These are phyloP conservation scores for Phytopythium litorale DNA, from an alignment of 352 stramenopile genomes.

Conservation along the genomic window DNA sequence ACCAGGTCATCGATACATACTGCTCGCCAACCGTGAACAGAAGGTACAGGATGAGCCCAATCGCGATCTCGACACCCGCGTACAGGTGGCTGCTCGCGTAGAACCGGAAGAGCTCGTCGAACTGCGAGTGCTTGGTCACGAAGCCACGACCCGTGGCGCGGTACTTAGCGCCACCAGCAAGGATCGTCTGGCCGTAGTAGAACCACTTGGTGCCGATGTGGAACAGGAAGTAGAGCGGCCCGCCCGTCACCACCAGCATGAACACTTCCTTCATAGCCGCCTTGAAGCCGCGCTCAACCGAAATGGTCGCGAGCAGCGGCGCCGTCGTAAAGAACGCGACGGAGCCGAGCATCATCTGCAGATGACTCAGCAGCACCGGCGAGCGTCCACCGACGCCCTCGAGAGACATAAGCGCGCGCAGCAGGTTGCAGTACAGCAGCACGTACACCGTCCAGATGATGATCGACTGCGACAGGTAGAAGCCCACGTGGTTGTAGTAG, in stretches of 20 bases:
- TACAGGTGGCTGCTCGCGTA: slow-evolving; percentile 98
- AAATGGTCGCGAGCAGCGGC: slow-evolving; percentile 96
- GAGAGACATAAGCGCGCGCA: slow-evolving; percentile 91
- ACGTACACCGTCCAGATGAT: slow-evolving; percentile 98
- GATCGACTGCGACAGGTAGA: slow-evolving; percentile 97
- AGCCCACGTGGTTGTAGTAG: slow-evolving; percentile 99
- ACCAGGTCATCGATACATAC: slow-evolving; percentile 98
- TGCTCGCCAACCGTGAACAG: slow-evolving; percentile 93
- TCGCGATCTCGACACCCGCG: slow-evolving; percentile 90
- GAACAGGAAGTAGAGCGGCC: slow-evolving; percentile 99
- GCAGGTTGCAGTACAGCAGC: slow-evolving; percentile 95
- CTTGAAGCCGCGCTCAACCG: slow-evolving; percentile 97
- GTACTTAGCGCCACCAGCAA: slow-evolving; percentile 98
- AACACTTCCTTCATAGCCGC: slow-evolving; percentile 90
- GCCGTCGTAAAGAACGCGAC: slow-evolving; percentile 97
- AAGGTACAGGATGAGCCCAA: slow-evolving; percentile 92
- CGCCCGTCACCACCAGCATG: slow-evolving; percentile 96
- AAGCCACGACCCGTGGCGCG: slow-evolving; percentile 97
- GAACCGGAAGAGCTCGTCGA: slow-evolving; percentile 98
- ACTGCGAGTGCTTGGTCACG: slow-evolving; percentile 97
- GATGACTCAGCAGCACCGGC: slow-evolving; percentile 92
- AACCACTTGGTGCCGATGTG: slow-evolving; percentile 99
- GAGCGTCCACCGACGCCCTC: slow-evolving; percentile 90
- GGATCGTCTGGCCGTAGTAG: slow-evolving; percentile 99
- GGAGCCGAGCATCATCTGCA: slow-evolving; percentile 96